phyloP scores from a whole-genome alignment of 164 flowering plant genomes.

The Berberis vulgaris region DNA sequence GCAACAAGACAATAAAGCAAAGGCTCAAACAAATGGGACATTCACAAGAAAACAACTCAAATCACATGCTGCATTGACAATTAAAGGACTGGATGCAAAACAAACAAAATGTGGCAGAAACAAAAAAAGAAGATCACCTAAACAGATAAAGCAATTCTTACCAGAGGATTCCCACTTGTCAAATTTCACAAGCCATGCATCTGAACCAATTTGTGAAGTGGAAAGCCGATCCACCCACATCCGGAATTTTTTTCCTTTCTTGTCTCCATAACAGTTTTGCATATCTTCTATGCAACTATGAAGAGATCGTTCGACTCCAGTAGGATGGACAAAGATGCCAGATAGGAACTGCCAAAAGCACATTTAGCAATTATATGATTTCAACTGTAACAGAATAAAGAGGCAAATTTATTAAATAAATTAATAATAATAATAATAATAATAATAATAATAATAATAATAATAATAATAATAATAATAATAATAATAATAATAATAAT shows the following conservation, averaged over 20 bases:
- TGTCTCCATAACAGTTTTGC: conserved; percentile 41
- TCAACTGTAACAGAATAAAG: neutral
- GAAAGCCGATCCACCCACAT: conserved; percentile 63
- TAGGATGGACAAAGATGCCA: conserved; percentile 52
- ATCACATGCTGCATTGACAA: too few relatives aligned
- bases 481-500: too few relatives aligned
- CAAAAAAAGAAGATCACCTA: neutral
- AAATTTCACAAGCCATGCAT: conserved; percentile 66
- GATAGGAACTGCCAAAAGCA: conserved; percentile 33
- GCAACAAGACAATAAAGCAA: too few relatives aligned
- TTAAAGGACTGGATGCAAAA: too few relatives aligned
- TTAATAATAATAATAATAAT: too few relatives aligned
- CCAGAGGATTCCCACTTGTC: conserved; percentile 62
- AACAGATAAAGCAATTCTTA: conserved; percentile 16
- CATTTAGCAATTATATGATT: conserved; percentile 1
- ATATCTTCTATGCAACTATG: conserved; percentile 27
- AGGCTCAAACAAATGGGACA: too few relatives aligned
- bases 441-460: too few relatives aligned
- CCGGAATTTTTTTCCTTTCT: conserved; percentile 47
- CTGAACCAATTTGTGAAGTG: conserved; percentile 39
- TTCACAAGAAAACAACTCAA: too few relatives aligned
- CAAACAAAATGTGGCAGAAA: neutral
- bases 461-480: too few relatives aligned
- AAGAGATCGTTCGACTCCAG: conserved; percentile 44
- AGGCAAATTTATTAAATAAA: too few relatives aligned